Evolutionary conservation across 148 eudicot genomes (phyloP).

Genomic region (Rhododendron henanense): DNA sequence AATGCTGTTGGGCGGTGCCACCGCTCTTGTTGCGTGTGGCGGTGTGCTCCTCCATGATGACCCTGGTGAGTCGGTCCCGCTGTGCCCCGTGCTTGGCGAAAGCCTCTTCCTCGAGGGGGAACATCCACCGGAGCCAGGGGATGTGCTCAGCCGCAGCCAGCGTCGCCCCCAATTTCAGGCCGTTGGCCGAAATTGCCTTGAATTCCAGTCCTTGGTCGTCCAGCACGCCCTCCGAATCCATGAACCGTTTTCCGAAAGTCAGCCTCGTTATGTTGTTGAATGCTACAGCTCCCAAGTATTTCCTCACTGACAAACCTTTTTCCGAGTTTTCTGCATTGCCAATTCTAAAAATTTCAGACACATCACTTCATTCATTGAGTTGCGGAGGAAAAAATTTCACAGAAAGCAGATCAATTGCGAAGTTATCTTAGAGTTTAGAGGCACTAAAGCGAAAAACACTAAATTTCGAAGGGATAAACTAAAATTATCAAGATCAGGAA

Average conservation of each 20-base stretch:
- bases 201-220: slow-evolving; percentile 73
- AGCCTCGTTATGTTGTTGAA: slow-evolving; percentile 90
- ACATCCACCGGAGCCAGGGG: slow-evolving; percentile 73
- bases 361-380: background rate
- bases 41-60: slow-evolving; percentile 77
- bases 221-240: slow-evolving; percentile 53
- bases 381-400: background rate
- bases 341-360: background rate
- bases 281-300: slow-evolving; percentile 66
- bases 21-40: slow-evolving; percentile 39
- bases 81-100: slow-evolving; percentile 54
- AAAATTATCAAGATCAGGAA: background rate
- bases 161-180: slow-evolving; percentile 43
- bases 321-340: slow-evolving; percentile 48
- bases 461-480: background rate
- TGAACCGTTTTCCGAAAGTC: slow-evolving; percentile 79
- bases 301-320: slow-evolving; percentile 48
- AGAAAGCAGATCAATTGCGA: background rate
- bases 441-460: background rate
- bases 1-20: slow-evolving; percentile 59
- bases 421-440: background rate
- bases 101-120: slow-evolving; percentile 54
- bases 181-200: slow-evolving; percentile 57
- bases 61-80: slow-evolving; percentile 52
- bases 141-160: slow-evolving; percentile 56